Evolutionary conservation across 139 green algal genomes (phyloP), one percentile per base, ranked within the genome.

Genomic region (Picochlorum sp.): DNA sequence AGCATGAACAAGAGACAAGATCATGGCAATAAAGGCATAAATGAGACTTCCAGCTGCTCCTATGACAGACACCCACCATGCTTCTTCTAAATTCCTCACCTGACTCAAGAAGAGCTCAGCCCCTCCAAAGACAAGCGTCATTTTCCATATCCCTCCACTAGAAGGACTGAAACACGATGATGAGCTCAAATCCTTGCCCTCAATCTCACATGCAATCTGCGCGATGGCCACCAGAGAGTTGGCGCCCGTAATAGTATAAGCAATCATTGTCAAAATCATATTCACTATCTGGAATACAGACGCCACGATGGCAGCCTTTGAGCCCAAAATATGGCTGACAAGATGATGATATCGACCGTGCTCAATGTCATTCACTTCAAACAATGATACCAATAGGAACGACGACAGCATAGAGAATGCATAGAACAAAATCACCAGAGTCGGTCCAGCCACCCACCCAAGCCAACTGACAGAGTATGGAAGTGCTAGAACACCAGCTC

Each of bases 11-110:
- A 18, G 21, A 6, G 45, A 47, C 34, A 81, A 47, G 1, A 52
- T 72, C 4, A 78, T 66, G 1, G 79, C 79, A 9, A 85, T 77
- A 37, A 65, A 70, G 55, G 60, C 79, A 68, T 84, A 85, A 24
- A 41, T 28, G 3, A 82, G 49, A 18, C 62, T 75, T 66, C 77
- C 81, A 11, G 77, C 41, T 1, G 74, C 24, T 26, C 24, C 24
- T 3, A 69, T 21, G 8, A 28, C 28, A 47, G 26, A 31, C 13
- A 67, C 52, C 49, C 59, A 65, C 57, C 62, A 68, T 16, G 60
- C 69, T 5, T 49, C 13, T 13, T 77, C 71, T n/a, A 63, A 34
- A 57, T 67, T 56, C 8, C 4, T 28, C 50, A 65, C 51, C 73
- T 85, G 72, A 18, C 56, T 70, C 4, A 86, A 55, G 15, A 84